Base-by-base conservation (phyloP, 768 basidiomycete species). In the Tricholoma sp. region DNA sequence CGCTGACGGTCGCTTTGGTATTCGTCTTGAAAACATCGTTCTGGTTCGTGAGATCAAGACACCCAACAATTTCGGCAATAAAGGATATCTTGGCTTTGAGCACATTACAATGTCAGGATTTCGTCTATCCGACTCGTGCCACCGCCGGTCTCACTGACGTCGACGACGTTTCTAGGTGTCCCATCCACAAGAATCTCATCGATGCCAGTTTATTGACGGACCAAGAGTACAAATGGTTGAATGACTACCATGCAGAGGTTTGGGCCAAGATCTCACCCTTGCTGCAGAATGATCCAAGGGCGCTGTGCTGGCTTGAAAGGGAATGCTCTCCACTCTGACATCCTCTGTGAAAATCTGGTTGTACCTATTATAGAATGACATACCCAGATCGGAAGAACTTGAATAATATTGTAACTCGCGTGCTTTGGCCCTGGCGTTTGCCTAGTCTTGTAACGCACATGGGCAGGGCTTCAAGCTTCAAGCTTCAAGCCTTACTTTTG, bases 21-120 rank as follows among this genome's bases (percentile, higher is more conserved):
- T 98, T 64, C 86, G 97, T 4, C 91, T 96, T 63, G 96, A 99
- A 73, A 94, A 83, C 69, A 80, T 98, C 43, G 84, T 94, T 19
- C 75, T 96, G 18, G 89, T 96, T 3, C 79, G 81, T 50, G 80
- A 85, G 45, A 86, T 72, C 9, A 69, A 86, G 54, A 93, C 92
- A 0, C 82, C 77, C 7, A 82, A 84, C 55, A 81, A 92, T 66
- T 98, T 95, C 67, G 93, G 91, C 1, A 83, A 84, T 18, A 88
- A 88, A 61, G 91, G 88, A 1, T 98, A 85, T 71, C 79, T 97
- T 29, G 80, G 84, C 2, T 89, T 96, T 59, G 96, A 98, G 71
- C 77, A 81, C 55, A 78, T 98, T 56, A 98, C 95, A 0, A 83
- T 96, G 95, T 94, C 50, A 50, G 86, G 71, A 7, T 29, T 39